Conservation (phyloP, 352 stramenopile species). For the Pelagophyceae sp. region DNA sequence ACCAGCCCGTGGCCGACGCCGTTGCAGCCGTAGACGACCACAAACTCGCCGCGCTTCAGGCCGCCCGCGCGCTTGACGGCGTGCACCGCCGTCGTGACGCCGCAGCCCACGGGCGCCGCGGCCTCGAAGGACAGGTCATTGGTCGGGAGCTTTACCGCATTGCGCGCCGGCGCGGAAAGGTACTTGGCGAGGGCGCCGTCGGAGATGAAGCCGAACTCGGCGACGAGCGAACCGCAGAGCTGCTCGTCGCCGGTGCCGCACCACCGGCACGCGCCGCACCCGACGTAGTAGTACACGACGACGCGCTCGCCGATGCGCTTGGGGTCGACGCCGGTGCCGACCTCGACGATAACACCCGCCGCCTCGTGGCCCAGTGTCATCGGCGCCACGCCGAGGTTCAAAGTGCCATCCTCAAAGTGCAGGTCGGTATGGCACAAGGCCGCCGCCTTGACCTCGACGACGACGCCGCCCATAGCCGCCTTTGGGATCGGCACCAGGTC, state of each 20-base stretch:
- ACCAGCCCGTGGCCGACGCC: conserved; percentile 18
- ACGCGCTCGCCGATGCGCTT: conserved; percentile 12
- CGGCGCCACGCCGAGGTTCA: conserved; percentile 19
- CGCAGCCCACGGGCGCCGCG: conserved; percentile 23
- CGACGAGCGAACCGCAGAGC: neutral
- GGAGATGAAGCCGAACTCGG: conserved; percentile 15
- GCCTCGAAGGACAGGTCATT: neutral
- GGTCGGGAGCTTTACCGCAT: neutral
- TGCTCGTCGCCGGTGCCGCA: neutral
- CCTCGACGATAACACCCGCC: conserved; percentile 8
- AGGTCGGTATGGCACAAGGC: no score
- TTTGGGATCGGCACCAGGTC: no score
- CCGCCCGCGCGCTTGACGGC: conserved; percentile 23
- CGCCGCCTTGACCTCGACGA: no score
- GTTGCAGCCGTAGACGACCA: conserved; percentile 12
- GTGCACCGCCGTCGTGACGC: conserved; percentile 27
- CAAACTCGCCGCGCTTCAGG: neutral
- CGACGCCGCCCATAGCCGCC: no score
- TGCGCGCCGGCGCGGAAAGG: neutral
- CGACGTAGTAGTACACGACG: conserved; percentile 16
- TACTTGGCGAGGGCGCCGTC: conserved; percentile 15
- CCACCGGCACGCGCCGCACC: conserved; percentile 19
- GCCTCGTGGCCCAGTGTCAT: conserved; percentile 20
- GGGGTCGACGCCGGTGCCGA: no score
- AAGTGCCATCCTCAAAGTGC: conserved; percentile 17